Base-by-base conservation (phyloP, 169 alveolate genomes). In the Eimeria brunetti region DNA sequence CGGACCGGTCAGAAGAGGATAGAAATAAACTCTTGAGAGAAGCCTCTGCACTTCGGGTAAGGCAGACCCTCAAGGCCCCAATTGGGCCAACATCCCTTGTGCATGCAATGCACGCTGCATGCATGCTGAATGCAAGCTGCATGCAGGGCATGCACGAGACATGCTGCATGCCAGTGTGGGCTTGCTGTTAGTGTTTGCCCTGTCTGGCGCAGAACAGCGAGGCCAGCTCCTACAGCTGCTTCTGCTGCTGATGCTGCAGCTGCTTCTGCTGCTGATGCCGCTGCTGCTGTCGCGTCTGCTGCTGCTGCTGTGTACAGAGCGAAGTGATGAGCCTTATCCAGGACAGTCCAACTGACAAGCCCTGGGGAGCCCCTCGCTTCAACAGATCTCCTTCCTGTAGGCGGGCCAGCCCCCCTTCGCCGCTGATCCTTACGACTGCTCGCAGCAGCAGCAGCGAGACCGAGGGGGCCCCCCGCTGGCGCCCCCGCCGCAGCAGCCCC, bases 291-390 rank as follows among this genome's bases (percentile, higher is more conserved):
- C 5, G 0, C 78, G 0, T 14, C 44, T 78, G 38, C 44, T 78
- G 88, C 24, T 71, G 83, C 49, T 71, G 53, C 83, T 71, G 53
- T 30, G 64, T 46, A 18, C 88, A 78, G 88, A 78, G 33, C 67
- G 90, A 83, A 36, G 90, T 83, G 33, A 33, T 83, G 75, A 83
- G 90, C 75, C 90, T 83, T 16, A 83, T 83, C 33, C 88, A 78
- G 67, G 88, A 78, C 27, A 78, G 88, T 1, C 58, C 67, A 44
- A 46, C 44, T 27, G 64, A 12, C 46, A 78, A 78, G 44, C 62
- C 44, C 46, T 78, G 67, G 64, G 88, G 88, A 41, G 67, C 88
- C 67, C 88, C 88, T 46, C 88, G 67, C 27, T 46, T 78, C 44
- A 4, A 33, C 49, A 69, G 20, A 36, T 69, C 80, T 69, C 58